Evolutionary conservation across 2,329 filamentous ascomycete species (phyloP), one percentile per base, ranked within the genome.

Genomic region (Orbilia ellipsospora): DNA sequence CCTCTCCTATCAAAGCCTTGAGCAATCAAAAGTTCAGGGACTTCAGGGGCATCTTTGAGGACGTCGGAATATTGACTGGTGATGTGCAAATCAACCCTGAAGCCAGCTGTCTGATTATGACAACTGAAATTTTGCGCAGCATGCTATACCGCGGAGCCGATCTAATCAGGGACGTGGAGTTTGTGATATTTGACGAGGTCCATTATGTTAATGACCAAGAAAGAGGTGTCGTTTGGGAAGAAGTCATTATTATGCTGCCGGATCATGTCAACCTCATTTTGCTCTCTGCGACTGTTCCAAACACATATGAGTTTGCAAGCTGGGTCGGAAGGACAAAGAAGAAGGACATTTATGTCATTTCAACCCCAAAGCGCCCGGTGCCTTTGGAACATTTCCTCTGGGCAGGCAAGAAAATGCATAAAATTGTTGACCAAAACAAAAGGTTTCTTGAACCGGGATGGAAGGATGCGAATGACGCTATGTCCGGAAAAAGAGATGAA

Each of bases 11-110:
- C 85, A 99, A 99, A 82, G 95, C 95, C 1, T 85, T 99, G 69
- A 98, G 95, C 83, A 99, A 99, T 81, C 95, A 99, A 81, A 99
- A 99, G 82, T 99, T 98, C 83, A 89, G 95, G 77, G 95, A 99
- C 81, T 99, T 99, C 82, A 88, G 93, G 69, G 87, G 90, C 67
- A 89, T 88, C 0, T 99, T 99, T 80, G 93, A 96, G 73, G 95
- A 99, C 82, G 95, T 99, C 16, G 95, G 95, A 15, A 98, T 99
- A 78, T 84, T 99, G 78, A 99, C 95, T 0, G 95, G 95, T 73
- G 95, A 99, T 84, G 95, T 99, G 4, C 95, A 99, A 82, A 99
- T 99, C 80, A 93, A 96, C 78, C 93, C 94, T 0, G 95, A 98
- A 84, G 95, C 95, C 28, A 98, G 94, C 83, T 99, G 95, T 83